Conservation (phyloP, 805 yeast genomes). For the Brettanomyces sp. region DNA sequence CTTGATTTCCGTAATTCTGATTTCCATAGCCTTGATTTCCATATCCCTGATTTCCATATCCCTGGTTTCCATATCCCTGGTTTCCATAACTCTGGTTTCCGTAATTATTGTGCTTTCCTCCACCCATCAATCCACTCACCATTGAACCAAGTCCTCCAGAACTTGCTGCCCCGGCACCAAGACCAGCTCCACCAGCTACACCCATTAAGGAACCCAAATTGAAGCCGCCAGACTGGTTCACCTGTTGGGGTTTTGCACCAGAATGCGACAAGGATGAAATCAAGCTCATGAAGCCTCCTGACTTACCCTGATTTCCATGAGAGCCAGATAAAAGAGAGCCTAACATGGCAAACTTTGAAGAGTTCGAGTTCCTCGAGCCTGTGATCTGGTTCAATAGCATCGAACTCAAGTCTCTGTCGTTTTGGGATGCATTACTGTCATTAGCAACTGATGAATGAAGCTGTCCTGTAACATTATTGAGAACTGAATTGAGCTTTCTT, state of each 20-base stretch:
- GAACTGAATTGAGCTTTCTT: conserved; percentile 16
- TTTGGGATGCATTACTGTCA: conserved; percentile 12
- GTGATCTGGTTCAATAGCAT: conserved; percentile 18
- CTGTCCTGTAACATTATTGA: conserved; percentile 14
- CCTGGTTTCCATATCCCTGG: background rate
- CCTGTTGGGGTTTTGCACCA: conserved; percentile 16
- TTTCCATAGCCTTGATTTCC: background rate
- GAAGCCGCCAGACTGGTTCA: conserved; percentile 19
- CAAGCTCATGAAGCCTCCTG: conserved; percentile 18
- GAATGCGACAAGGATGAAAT: conserved; percentile 16
- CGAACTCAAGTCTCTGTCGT: conserved; percentile 23
- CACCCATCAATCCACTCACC: conserved; percentile 10
- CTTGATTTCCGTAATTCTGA: background rate
- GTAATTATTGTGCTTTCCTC: conserved; percentile 1
- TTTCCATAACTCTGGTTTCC: conserved; percentile 1
- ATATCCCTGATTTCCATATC: conserved; percentile 2
- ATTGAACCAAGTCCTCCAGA: conserved; percentile 13
- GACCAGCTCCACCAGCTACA: conserved; percentile 4
- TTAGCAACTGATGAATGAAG: conserved; percentile 16
- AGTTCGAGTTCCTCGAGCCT: conserved; percentile 18
- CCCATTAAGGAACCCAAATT: conserved; percentile 16
- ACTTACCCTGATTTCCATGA: conserved; percentile 5
- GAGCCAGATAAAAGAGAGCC: conserved; percentile 11
- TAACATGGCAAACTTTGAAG: conserved; percentile 19
- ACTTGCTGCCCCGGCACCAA: conserved; percentile 5